phyloP scores from a whole-genome alignment of 106 monocot species.

The Gastrodia elata region DNA sequence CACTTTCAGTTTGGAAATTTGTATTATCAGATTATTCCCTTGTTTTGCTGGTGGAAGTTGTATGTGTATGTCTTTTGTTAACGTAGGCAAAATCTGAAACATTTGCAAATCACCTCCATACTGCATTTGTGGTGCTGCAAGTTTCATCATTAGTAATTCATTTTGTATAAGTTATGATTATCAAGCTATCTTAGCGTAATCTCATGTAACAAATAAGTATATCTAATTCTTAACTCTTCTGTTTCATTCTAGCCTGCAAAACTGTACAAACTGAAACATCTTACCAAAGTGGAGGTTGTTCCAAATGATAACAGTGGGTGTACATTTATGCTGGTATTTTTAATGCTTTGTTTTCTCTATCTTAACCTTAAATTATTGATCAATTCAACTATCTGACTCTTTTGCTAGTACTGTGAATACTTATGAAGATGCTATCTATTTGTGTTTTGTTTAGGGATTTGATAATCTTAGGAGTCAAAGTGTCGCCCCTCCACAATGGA shows the following conservation, averaged over 20 bases:
- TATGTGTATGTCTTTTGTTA: neutral
- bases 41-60: neutral
- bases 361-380: neutral
- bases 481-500: conserved; percentile 96
- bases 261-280: conserved; percentile 96
- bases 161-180: neutral
- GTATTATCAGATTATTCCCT: neutral
- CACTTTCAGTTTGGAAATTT: neutral
- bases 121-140: neutral
- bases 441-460: conserved; percentile 58
- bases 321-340: conserved; percentile 87
- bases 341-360: neutral
- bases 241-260: conserved; percentile 66
- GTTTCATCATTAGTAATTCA: neutral
- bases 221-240: conserved; percentile 9
- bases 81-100: conserved; percentile 1
- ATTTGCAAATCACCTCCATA: neutral
- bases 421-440: neutral
- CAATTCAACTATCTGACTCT: neutral
- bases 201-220: neutral
- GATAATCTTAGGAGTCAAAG: conserved; percentile 95
- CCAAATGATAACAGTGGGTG: conserved; percentile 92
- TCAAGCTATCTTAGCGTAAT: neutral
- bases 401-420: neutral
- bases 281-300: conserved; percentile 84